Percentiles rank a stretch among this genome's conserved stretches.
These are phyloP conservation scores for Voacanga thouarsii DNA, from an alignment of 257 asterid genomes.

Conservation along the genomic window DNA sequence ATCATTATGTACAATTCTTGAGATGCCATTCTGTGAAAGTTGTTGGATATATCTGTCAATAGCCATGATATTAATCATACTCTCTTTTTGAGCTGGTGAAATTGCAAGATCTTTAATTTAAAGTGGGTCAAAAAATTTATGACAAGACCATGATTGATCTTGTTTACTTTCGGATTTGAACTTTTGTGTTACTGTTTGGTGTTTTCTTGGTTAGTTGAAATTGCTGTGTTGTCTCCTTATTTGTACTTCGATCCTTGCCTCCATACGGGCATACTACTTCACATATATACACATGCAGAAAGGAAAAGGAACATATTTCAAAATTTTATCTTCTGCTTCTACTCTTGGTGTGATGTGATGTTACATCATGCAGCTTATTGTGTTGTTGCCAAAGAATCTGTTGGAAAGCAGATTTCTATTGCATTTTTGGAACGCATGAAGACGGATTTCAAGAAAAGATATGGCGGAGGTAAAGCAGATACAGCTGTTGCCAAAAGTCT, in stretches of 20 bases:
- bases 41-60: not conserved
- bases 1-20: not conserved
- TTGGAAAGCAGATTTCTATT: slow-evolving; percentile 79
- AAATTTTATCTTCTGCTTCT: not conserved
- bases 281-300: not conserved
- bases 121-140: not conserved
- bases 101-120: not conserved
- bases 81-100: not conserved
- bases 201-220: not conserved
- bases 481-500: slow-evolving; percentile 88
- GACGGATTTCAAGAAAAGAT: slow-evolving; percentile 86
- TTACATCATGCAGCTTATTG: slow-evolving; percentile 66
- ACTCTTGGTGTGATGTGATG: not conserved
- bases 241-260: not conserved
- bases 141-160: not conserved
- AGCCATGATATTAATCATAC: not conserved
- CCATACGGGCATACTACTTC: not conserved
- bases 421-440: slow-evolving; percentile 82
- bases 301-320: not conserved
- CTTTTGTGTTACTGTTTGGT: not conserved
- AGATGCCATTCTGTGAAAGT: not conserved
- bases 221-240: not conserved
- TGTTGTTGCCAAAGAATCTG: slow-evolving; percentile 90
- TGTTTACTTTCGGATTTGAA: not conserved
- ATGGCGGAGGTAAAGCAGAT: slow-evolving; percentile 92